phyloP scores from a whole-genome alignment of 495 filamentous ascomycete genomes.

The Symbiotaphrina buchneri region DNA sequence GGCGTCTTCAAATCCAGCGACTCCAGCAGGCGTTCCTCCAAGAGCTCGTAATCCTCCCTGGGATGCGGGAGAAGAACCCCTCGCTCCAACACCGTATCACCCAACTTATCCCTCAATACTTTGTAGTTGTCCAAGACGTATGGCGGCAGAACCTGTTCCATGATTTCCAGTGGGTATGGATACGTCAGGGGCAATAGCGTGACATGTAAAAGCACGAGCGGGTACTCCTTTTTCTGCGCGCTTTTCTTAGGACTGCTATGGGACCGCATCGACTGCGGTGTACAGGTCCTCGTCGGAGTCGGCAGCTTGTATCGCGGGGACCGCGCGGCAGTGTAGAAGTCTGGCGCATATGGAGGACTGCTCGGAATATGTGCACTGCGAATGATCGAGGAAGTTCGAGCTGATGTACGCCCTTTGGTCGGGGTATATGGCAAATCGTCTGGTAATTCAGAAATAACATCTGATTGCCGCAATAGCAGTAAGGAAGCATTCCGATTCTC shows the following conservation, averaged over 20 bases:
- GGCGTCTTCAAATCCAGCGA: constrained; percentile 57
- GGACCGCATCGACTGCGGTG: constrained; percentile 3
- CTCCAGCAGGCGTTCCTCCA: constrained; percentile 84
- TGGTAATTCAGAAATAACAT: neutral
- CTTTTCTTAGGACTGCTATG: neutral
- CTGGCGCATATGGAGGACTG: too few relatives aligned
- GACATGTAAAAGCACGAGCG: constrained; percentile 73
- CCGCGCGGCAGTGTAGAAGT: too few relatives aligned
- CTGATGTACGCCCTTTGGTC: constrained; percentile 16
- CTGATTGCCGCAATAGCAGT: too few relatives aligned
- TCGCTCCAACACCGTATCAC: constrained; percentile 58
- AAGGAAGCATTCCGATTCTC: too few relatives aligned
- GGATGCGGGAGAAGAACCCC: constrained; percentile 80
- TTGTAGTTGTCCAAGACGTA: constrained; percentile 48
- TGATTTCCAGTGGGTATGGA: constrained; percentile 34
- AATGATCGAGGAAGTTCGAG: constrained; percentile 53
- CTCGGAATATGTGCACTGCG: constrained; percentile 58
- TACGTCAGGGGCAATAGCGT: constrained; percentile 55
- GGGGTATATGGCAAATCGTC: neutral
- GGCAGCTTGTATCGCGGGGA: too few relatives aligned
- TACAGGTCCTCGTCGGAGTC: constrained; percentile 2
- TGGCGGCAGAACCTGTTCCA: constrained; percentile 26
- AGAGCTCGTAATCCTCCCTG: constrained; percentile 68
- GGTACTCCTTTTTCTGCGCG: constrained; percentile 32
- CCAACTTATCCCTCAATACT: constrained; percentile 48